phyloP scores from a whole-genome alignment of 2,329 filamentous ascomycete species.

The Phoma sp. region DNA sequence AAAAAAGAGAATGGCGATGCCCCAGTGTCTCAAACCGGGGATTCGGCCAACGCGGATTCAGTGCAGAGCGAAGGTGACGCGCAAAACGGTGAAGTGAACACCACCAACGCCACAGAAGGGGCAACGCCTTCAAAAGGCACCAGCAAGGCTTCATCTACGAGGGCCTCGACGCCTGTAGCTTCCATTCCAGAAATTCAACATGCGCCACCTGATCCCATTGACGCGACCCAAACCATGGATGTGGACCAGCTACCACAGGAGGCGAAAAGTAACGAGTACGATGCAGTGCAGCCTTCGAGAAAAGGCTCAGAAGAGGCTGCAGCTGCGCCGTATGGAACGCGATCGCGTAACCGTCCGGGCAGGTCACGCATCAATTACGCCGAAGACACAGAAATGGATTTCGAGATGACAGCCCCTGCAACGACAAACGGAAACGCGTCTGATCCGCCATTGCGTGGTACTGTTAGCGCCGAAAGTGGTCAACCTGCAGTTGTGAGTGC shows the following conservation, averaged over 20 bases:
- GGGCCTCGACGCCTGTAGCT: conserved; percentile 43
- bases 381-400: conserved; percentile 91
- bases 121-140: conserved; percentile 37
- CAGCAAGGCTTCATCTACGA: conserved; percentile 45
- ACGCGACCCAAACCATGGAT: conserved; percentile 36
- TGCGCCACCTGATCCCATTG: conserved; percentile 31
- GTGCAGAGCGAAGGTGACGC: conserved; percentile 39
- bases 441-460: conserved; percentile 46
- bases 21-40: conserved; percentile 39
- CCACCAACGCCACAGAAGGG: conserved; percentile 32
- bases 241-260: conserved; percentile 40
- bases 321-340: conserved; percentile 83
- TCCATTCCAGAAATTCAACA: conserved; percentile 33
- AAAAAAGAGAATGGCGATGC: conserved; percentile 46
- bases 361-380: conserved; percentile 90
- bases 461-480: conserved; percentile 40
- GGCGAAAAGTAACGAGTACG: conserved; percentile 34
- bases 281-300: conserved; percentile 39
- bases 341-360: conserved; percentile 86
- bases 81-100: conserved; percentile 32
- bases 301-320: conserved; percentile 44
- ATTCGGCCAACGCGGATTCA: conserved; percentile 36
- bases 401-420: conserved; percentile 68
- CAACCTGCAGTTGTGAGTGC: conserved; percentile 42
- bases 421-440: conserved; percentile 64